Evolutionary conservation across 2,329 filamentous ascomycete species (phyloP).

Genomic region (Ophiostoma australiae): DNA sequence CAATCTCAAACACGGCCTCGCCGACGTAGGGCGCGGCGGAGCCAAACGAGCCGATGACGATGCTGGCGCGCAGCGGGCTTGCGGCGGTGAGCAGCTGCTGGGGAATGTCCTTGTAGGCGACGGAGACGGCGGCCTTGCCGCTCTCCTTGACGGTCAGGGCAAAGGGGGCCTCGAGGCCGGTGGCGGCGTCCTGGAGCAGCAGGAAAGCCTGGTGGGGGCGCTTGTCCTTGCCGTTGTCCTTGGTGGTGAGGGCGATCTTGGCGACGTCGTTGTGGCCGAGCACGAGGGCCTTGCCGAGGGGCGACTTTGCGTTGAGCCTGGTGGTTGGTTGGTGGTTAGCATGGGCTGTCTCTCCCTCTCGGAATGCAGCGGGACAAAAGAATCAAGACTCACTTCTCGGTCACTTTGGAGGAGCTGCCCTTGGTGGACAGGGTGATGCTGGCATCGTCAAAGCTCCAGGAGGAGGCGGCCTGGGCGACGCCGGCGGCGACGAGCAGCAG

Average conservation of each 20-base stretch:
- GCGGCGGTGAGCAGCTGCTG: conserved; percentile 67
- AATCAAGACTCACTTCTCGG: conserved; percentile 55
- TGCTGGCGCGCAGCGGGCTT: conserved; percentile 67
- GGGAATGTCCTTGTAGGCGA: conserved; percentile 87
- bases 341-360: too few species aligned
- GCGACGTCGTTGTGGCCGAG: conserved; percentile 67
- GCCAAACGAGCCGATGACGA: conserved; percentile 85
- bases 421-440: conserved; percentile 62
- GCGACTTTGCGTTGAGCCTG: conserved; percentile 56
- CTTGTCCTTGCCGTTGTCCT: conserved; percentile 72
- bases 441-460: conserved; percentile 72
- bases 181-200: conserved; percentile 66
- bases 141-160: conserved; percentile 78
- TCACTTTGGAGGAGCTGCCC: conserved; percentile 50
- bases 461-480: conserved; percentile 49
- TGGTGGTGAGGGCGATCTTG: conserved; percentile 75
- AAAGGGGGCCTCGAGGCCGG: conserved; percentile 81
- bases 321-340: conserved; percentile 10
- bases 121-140: conserved; percentile 77
- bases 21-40: conserved; percentile 61
- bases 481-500: conserved; percentile 46
- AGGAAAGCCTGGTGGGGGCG: conserved; percentile 93
- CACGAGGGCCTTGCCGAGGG: conserved; percentile 58
- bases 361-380: too few species aligned
- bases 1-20: conserved; percentile 64